These are phyloP conservation scores for Fusarium sp. DNA, from an alignment of 2,329 filamentous ascomycete species.

Conservation along the genomic window DNA sequence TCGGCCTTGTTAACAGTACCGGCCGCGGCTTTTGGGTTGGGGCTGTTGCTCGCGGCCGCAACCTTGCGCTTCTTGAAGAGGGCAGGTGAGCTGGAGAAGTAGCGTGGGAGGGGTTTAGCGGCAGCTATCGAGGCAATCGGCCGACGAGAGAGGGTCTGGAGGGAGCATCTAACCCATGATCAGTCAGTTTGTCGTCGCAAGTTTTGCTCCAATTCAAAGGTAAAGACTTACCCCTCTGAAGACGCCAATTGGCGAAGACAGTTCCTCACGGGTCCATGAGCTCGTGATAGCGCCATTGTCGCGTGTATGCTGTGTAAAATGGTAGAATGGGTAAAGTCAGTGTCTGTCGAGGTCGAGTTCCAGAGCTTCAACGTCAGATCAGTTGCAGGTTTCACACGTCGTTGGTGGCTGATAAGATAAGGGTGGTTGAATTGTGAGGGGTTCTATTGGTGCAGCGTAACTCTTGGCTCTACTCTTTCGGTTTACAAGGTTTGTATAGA, in stretches of 20 bases:
- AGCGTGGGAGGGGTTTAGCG: conserved; percentile 31
- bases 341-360: conserved; percentile 30
- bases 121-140: conserved; percentile 13
- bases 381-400: conserved; percentile 8
- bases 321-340: not conserved
- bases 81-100: conserved; percentile 47
- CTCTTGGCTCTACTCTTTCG: not conserved
- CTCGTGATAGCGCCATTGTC: conserved; percentile 40
- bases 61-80: conserved; percentile 57
- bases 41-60: conserved; percentile 47
- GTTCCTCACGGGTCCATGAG: conserved; percentile 39
- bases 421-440: not conserved
- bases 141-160: conserved; percentile 28
- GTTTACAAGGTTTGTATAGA: not conserved
- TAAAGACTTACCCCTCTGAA: conserved; percentile 38
- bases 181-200: conserved; percentile 27
- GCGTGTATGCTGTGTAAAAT: not conserved
- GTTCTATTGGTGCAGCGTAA: not conserved
- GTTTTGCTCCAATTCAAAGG: not conserved
- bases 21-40: conserved; percentile 36
- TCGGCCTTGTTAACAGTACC: conserved; percentile 34
- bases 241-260: conserved; percentile 42
- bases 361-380: conserved; percentile 43
- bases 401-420: conserved; percentile 43
- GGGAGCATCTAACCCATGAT: conserved; percentile 26